Evolutionary conservation across 2,329 filamentous ascomycete genomes (phyloP).

Genomic region (Alternaria sp.): DNA sequence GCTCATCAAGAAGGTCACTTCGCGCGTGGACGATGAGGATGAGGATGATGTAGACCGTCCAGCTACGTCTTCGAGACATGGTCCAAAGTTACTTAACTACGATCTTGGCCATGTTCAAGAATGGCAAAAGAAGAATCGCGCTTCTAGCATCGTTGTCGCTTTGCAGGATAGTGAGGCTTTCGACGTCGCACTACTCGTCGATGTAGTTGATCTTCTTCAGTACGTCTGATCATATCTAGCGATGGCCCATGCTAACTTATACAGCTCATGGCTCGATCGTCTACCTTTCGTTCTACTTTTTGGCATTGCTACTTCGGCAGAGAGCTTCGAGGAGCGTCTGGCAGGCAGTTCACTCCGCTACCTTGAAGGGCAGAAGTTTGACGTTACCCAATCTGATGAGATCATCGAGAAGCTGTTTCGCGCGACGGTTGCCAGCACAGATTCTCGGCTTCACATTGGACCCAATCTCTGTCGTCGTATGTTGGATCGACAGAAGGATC

Average conservation of each 20-base stretch:
- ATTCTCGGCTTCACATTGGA: conserved; percentile 68
- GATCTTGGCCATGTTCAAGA: conserved; percentile 74
- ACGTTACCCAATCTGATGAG: conserved; percentile 74
- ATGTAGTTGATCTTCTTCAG: conserved; percentile 73
- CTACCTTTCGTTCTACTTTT: conserved; percentile 80
- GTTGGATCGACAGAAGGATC: conserved; percentile 75
- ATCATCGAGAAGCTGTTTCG: conserved; percentile 77
- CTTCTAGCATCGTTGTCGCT: conserved; percentile 70
- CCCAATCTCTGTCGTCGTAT: conserved; percentile 67
- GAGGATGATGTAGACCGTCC: conserved; percentile 42
- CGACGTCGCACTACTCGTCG: conserved; percentile 73
- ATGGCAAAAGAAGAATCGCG: conserved; percentile 61
- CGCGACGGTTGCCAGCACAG: conserved; percentile 64
- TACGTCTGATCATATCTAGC: conserved; percentile 47
- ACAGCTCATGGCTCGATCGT: conserved; percentile 71
- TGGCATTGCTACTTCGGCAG: conserved; percentile 80
- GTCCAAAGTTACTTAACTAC: conserved; percentile 74
- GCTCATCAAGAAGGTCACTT: conserved; percentile 71
- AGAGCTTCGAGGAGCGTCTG: conserved; percentile 77
- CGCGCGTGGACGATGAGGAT: conserved; percentile 63
- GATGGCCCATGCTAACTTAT: conserved; percentile 24
- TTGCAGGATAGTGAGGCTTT: conserved; percentile 86
- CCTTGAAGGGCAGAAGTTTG: conserved; percentile 75
- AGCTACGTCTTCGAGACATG: conserved; percentile 51
- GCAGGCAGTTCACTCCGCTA: conserved; percentile 71